Base-by-base conservation (phyloP, 2,329 filamentous ascomycete genomes). In the Cladophialophora yegresii region DNA sequence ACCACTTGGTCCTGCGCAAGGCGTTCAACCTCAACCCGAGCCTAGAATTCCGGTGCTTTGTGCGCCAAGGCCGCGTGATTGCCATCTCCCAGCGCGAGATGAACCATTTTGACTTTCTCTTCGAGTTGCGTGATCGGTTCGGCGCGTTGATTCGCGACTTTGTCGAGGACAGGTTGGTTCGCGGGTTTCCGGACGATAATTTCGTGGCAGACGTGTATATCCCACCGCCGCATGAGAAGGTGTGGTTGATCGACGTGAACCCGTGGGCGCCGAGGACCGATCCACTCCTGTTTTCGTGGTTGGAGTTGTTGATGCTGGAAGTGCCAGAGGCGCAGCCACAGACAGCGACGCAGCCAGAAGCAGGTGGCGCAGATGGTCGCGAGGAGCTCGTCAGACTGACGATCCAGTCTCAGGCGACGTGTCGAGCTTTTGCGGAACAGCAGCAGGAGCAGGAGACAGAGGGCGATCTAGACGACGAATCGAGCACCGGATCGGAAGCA, bases 151-250 rank as follows among this genome's bases (percentile, higher is more conserved):
- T 96, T 58, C 82, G 85, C 68, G 81, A 87, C 20, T 95, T 97
- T 73, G 97, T 97, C 74, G 84, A 89, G 32, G 20, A 53, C 9
- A 33, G 26, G 30, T 81, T 87, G 32, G 84, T 89, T 36, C 30
- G 23, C 40, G 45, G 30, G 47, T n/a, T 70, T 98, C 89, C 90
- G 0, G 93, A 98, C 67, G 83, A 85, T 3, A 89, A 86, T 75
- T 98, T 96, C 71, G 85, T 87, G 0, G 96, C 99, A 72, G 95
- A 99, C 74, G 89, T 97, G 50, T 98, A 99, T 73, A 84, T 99
- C 1, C 93, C 93, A 72, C 80, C 84, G 72, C 77, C 89, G 1
- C 84, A 96, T 61, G 86, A 91, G 55, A 84, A 86, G 54, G 90
- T 96, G 1, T 90, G 92, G 80, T 81, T 99, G 10, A 89, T 99